Base-by-base conservation (phyloP, 257 asterid genomes). In the Craterostigma plantagineum region DNA sequence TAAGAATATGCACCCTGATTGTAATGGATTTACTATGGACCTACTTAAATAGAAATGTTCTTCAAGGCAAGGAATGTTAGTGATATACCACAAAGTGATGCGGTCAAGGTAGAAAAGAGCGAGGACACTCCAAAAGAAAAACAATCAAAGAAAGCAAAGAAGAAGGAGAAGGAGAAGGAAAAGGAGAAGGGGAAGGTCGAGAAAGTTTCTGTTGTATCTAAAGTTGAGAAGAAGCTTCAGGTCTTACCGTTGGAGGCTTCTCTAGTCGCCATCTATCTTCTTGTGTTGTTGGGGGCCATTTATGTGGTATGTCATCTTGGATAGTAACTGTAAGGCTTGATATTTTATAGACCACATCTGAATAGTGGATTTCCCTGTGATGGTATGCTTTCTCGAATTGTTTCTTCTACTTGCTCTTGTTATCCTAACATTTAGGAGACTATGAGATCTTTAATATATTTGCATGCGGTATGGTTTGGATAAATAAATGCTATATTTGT, bases 281-380 rank as follows among this genome's bases (percentile, higher is more conserved):
- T 90, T 35, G 53, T 84, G 46, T 56, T 90, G 70, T 63, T 90
- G 67, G 95, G 78, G 54, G 81, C 91, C 16, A 83, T 83, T 52
- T 90, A 90, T 52, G 96, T 79, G 99, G 99, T 90, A 83, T 39
- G 87, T 3, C 13, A n/a, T n/a, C n/a, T n/a, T n/a, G n/a, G n/a
- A n/a, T n/a, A n/a, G n/a, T n/a, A n/a, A n/a, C n/a, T n/a, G n/a
- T n/a, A n/a, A n/a, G n/a, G n/a, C n/a, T n/a, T n/a, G n/a, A n/a
- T n/a, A n/a, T n/a, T n/a, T n/a, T n/a, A n/a, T n/a, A n/a, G n/a
- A n/a, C n/a, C n/a, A n/a, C n/a, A n/a, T n/a, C n/a, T n/a, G n/a
- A n/a, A n/a, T n/a, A n/a, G n/a, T n/a, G n/a, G n/a, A n/a, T n/a
- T n/a, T n/a, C n/a, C n/a, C n/a, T n/a, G n/a, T n/a, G n/a, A n/a